A percentile compares a stretch with the other conserved stretches of the same genome.
Evolutionary conservation across 2,329 filamentous ascomycete genomes (phyloP).

Genomic region (Aspergillus jensenii): DNA sequence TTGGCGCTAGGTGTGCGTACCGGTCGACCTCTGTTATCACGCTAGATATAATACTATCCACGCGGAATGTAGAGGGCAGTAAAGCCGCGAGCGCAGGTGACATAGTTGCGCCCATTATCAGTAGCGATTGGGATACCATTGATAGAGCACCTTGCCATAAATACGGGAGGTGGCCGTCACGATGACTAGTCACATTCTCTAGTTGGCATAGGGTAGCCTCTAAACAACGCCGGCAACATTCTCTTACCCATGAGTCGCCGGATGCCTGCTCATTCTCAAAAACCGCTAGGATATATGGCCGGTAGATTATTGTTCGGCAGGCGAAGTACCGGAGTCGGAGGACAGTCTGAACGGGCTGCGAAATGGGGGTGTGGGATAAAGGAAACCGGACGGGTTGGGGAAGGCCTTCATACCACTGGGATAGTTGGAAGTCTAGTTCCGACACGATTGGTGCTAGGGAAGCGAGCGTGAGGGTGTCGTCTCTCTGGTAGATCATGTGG

Average conservation of each 20-base stretch:
- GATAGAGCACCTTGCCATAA: constrained; percentile 82
- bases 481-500: constrained; percentile 75
- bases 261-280: constrained; percentile 74
- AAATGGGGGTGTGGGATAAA: constrained; percentile 64
- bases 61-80: constrained; percentile 55
- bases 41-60: constrained; percentile 75
- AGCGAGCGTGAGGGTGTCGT: constrained; percentile 68
- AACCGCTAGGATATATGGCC: constrained; percentile 78
- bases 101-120: constrained; percentile 84
- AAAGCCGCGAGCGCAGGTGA: constrained; percentile 69
- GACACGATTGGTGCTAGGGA: constrained; percentile 75
- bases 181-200: constrained; percentile 75
- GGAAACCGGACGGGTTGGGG: constrained; percentile 75
- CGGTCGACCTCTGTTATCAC: constrained; percentile 74
- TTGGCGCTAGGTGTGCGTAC: constrained; percentile 73
- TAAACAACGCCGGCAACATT: constrained; percentile 77
- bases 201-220: constrained; percentile 78
- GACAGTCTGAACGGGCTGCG: constrained; percentile 76
- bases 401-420: constrained; percentile 80
- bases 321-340: constrained; percentile 78
- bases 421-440: constrained; percentile 78
- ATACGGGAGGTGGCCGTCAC: constrained; percentile 81
- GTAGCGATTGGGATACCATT: constrained; percentile 76
- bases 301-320: constrained; percentile 82
- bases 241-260: constrained; percentile 69